A percentile compares a stretch with the other conserved stretches of the same genome.
Conservation (phyloP, 163 green algal genomes). For the Trebouxiophyceae sp. region DNA sequence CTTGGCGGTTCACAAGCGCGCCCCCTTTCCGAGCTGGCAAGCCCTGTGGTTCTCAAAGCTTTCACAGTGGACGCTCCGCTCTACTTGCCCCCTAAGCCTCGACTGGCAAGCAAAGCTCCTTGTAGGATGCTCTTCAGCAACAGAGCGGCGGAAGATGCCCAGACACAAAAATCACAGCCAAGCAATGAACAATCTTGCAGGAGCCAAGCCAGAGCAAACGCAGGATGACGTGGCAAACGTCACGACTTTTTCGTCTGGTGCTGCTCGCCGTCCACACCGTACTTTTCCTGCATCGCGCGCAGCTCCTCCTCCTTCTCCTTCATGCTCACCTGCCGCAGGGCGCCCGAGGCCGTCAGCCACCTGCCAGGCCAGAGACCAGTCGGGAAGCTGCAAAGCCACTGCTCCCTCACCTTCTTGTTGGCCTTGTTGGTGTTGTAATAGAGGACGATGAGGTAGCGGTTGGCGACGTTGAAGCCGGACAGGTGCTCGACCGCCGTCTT, state of each 20-base stretch:
- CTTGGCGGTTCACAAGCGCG: no score
- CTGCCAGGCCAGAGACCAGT: not conserved
- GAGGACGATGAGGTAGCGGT: slow-evolving; percentile 85
- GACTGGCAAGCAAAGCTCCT: no score
- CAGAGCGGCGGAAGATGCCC: no score
- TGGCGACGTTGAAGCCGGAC: slow-evolving; percentile 93
- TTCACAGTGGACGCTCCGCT: no score
- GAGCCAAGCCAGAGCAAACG: no score
- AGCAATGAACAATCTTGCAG: no score
- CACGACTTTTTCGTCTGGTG: slow-evolving; percentile 31
- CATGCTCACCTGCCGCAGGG: slow-evolving; percentile 33
- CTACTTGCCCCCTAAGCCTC: no score
- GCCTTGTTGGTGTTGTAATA: slow-evolving; percentile 81
- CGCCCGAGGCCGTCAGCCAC: not conserved
- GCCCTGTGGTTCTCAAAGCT: no score
- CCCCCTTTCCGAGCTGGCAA: no score
- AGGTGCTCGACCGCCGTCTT: slow-evolving; percentile 89
- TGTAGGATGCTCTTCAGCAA: no score
- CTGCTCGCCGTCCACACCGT: slow-evolving; percentile 87
- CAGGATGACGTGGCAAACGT: no score
- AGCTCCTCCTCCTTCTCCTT: slow-evolving; percentile 90
- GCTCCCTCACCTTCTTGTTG: slow-evolving; percentile 59
- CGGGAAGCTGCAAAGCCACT: not conserved
- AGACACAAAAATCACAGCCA: no score
- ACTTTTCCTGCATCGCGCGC: slow-evolving; percentile 72